Evolutionary conservation across 108 stramenopile species (phyloP).

Genomic region (Skeletonema grethae): DNA sequence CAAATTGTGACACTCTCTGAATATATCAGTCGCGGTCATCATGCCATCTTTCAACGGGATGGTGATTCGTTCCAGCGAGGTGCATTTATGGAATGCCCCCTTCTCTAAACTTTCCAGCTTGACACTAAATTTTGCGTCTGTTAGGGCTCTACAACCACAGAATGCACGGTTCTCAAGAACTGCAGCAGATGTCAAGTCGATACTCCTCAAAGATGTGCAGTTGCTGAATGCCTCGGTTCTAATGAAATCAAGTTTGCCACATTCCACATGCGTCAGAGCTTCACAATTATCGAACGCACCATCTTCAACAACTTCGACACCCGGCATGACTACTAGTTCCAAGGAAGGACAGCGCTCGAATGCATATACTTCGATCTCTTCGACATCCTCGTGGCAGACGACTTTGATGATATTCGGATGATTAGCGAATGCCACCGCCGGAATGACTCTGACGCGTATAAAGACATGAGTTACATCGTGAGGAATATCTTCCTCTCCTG

Average conservation of each 20-base stretch:
- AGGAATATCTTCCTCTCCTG: no score
- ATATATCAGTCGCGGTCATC: slow-evolving; percentile 7
- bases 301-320: no score
- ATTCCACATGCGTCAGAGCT: not conserved
- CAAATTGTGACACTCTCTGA: no score
- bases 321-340: no score
- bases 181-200: not conserved
- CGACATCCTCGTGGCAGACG: not conserved
- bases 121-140: not conserved
- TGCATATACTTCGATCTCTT: no score
- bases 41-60: not conserved
- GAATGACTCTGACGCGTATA: not conserved
- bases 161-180: not conserved
- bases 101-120: not conserved
- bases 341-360: no score
- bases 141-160: not conserved
- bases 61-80: not conserved
- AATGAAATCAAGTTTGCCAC: not conserved
- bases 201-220: not conserved
- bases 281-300: no score
- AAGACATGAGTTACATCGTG: not conserved
- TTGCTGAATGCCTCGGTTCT: not conserved
- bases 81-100: not conserved
- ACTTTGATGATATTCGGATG: not conserved
- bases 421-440: not conserved